A percentile compares a stretch with the other conserved stretches of the same genome.
Conservation (phyloP, 257 asterid species). For the Voacanga thouarsii region DNA sequence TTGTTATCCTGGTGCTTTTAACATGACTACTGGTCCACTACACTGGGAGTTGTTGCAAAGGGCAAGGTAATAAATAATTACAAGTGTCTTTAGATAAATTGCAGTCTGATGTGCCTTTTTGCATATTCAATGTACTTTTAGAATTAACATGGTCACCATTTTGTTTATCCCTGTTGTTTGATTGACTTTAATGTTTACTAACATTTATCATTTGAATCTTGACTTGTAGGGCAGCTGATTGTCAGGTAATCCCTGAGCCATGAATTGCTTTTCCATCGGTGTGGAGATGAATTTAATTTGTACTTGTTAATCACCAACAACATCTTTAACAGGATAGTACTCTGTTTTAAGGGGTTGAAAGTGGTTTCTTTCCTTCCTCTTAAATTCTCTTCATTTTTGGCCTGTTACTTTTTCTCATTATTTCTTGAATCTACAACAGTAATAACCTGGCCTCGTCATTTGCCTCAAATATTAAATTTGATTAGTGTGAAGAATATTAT, state of each 20-base stretch:
- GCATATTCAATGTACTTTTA: not conserved
- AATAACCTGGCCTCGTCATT: not conserved
- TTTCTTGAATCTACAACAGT: not conserved
- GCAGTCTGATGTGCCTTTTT: not conserved
- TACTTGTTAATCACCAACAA: not conserved
- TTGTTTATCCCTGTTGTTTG: not conserved
- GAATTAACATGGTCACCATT: not conserved
- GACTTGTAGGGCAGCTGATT: slow-evolving; percentile 77
- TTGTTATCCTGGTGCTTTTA: slow-evolving; percentile 92
- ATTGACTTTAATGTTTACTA: not conserved
- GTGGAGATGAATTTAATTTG: not conserved
- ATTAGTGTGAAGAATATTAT: not conserved
- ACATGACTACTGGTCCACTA: slow-evolving; percentile 94
- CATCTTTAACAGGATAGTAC: not conserved
- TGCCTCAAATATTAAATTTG: not conserved
- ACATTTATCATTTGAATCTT: slow-evolving; percentile 24
- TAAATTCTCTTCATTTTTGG: not conserved
- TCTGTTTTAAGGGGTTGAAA: not conserved
- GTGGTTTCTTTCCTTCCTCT: not conserved
- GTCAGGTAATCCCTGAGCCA: slow-evolving; percentile 50
- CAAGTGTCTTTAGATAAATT: too few species aligned
- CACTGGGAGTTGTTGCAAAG: slow-evolving; percentile 91
- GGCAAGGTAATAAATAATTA: slow-evolving; percentile 53
- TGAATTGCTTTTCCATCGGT: not conserved
- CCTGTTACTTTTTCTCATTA: not conserved